These are phyloP conservation scores for Penicillium coffeae DNA, from an alignment of 495 filamentous ascomycete species.

Conservation along the genomic window DNA sequence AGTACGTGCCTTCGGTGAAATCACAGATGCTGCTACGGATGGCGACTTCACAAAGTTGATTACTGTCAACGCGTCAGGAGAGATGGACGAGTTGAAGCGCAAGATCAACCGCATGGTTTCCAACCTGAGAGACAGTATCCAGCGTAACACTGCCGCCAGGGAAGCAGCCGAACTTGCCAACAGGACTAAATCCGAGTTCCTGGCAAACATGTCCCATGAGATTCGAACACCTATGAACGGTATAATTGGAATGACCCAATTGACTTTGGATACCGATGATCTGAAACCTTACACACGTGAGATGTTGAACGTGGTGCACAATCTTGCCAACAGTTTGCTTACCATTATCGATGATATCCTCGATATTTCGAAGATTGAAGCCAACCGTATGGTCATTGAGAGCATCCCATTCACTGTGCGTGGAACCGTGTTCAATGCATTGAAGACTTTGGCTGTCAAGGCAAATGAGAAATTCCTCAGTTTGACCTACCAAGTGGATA, in stretches of 20 bases:
- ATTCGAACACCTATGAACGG: constrained; percentile 92
- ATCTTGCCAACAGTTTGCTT: constrained; percentile 91
- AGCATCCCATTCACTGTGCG: constrained; percentile 95
- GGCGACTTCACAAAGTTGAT: constrained; percentile 97
- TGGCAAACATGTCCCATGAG: constrained; percentile 99
- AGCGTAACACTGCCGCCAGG: constrained; percentile 93
- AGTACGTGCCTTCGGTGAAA: constrained; percentile 96
- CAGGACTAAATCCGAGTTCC: constrained; percentile 97
- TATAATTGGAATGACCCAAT: constrained; percentile 93
- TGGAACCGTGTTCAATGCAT: constrained; percentile 93
- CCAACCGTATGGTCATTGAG: constrained; percentile 99
- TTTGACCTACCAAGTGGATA: constrained; percentile 90
- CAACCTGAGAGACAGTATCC: constrained; percentile 92
- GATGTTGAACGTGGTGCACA: constrained; percentile 98
- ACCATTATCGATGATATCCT: constrained; percentile 99
- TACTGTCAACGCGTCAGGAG: constrained; percentile 95
- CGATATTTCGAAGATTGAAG: constrained; percentile 99
- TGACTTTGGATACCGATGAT: constrained; percentile 89
- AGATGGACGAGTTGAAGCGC: constrained; percentile 98
- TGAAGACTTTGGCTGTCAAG: constrained; percentile 94
- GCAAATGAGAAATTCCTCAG: constrained; percentile 97
- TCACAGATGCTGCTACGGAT: constrained; percentile 93
- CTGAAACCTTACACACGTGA: constrained; percentile 92
- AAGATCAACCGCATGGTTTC: constrained; percentile 99
- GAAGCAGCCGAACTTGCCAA: constrained; percentile 97